A percentile compares a stretch with the other conserved stretches of the same genome.
phyloP scores from a whole-genome alignment of 192 early-diverging fungal species.

The Coemansia reversa region DNA sequence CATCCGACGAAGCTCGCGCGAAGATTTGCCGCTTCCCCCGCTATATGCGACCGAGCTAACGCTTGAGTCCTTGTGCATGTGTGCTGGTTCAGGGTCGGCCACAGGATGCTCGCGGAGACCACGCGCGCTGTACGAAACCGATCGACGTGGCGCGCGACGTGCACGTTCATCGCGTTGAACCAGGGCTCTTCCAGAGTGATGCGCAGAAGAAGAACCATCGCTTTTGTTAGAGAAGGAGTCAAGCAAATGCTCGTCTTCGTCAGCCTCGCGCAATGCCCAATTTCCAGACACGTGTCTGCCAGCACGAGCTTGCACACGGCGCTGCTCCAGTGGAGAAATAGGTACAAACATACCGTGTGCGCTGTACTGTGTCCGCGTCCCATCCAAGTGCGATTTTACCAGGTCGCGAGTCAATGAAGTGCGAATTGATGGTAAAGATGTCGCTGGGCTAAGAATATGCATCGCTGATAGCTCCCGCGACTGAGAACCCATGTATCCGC shows the following conservation, averaged over 20 bases:
- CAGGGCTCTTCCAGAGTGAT: not conserved
- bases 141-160: conserved; percentile 26
- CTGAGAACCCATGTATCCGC: not conserved
- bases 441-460: conserved; percentile 47
- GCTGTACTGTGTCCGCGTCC: conserved; percentile 20
- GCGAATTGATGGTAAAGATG: conserved; percentile 46
- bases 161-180: conserved; percentile 9
- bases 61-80: not conserved
- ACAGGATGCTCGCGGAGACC: conserved; percentile 17
- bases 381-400: conserved; percentile 22
- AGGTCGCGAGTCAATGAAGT: conserved; percentile 22
- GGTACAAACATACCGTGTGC: conserved; percentile 43
- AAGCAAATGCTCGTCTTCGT: conserved; percentile 37
- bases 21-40: not conserved
- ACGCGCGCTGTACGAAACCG: conserved; percentile 45
- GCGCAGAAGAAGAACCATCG: not conserved
- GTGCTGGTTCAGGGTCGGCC: conserved; percentile 17
- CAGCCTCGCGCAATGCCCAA: conserved; percentile 47
- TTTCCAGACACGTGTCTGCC: conserved; percentile 7
- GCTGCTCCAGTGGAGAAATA: conserved; percentile 51
- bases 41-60: not conserved
- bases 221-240: not conserved
- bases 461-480: conserved; percentile 44
- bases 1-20: not conserved
- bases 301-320: conserved; percentile 30